Evolutionary conservation across 1,284 basidiomycete species (phyloP).

Genomic region (Ustilago bromivora): DNA sequence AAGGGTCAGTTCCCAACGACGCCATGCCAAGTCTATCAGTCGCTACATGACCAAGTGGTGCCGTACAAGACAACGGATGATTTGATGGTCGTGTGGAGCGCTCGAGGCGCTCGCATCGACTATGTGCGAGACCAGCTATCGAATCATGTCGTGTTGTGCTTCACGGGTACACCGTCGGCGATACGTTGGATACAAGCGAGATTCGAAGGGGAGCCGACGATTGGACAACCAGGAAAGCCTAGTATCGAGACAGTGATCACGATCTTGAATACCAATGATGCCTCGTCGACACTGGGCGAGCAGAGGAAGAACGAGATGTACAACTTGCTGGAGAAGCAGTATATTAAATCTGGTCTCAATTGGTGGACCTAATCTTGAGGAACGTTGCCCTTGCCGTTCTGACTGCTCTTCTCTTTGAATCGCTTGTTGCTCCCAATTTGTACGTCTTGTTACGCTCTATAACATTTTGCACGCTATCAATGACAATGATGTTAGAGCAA

Average conservation of each 20-base stretch:
- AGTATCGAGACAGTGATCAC: constrained; percentile 31
- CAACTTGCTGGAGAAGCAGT: constrained; percentile 33
- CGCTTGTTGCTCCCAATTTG: background rate
- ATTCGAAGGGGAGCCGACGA: constrained; percentile 33
- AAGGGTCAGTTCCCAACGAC: constrained; percentile 26
- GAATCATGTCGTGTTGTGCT: constrained; percentile 42
- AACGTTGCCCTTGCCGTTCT: background rate
- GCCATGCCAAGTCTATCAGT: constrained; percentile 61
- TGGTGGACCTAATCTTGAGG: constrained; percentile 37
- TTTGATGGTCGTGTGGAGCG: constrained; percentile 42
- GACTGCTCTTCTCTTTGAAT: background rate
- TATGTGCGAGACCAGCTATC: constrained; percentile 38
- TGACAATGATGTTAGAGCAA: background rate
- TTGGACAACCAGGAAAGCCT: constrained; percentile 28
- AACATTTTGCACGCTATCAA: background rate
- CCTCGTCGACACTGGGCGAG: constrained; percentile 27
- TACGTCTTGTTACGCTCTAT: background rate
- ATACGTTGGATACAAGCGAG: constrained; percentile 55
- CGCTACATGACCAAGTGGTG: constrained; percentile 58
- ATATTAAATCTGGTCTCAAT: constrained; percentile 18
- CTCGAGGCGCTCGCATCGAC: constrained; percentile 46
- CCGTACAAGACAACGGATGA: constrained; percentile 50
- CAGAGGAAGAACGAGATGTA: constrained; percentile 36
- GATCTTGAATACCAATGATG: constrained; percentile 36
- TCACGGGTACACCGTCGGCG: constrained; percentile 34